Evolutionary conservation across 345 rosid genomes (phyloP), one percentile per base, ranked within the genome.

Genomic region (Populus davidiana): DNA sequence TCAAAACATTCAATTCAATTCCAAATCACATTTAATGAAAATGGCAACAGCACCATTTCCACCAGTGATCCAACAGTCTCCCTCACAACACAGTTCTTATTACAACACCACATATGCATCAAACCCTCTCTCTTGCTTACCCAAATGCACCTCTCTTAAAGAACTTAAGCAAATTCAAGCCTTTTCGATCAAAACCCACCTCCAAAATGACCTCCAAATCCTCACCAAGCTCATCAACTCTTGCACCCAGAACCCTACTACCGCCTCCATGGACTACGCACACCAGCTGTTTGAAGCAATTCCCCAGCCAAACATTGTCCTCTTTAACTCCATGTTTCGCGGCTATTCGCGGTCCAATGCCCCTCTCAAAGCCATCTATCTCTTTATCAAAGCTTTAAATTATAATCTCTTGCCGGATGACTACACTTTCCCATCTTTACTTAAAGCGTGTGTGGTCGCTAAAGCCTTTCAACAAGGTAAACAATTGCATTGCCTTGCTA

Each of bases 111-210:
- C 54, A 39, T 75, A 56, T 38, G 23, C 81, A 27, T 67, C 80
- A 21, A 78, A 75, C 75, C 90, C 89, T 1, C 84, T 83, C 41
- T 75, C 85, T 73, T 78, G 81, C 8, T 82, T 92, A 8, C 87
- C 89, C 76, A 87, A 70, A 31, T 90, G 93, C 87, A 78, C 67
- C 52, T 87, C 90, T 73, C 76, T 89, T 33, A 76, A 73, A 67
- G 89, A 88, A 84, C 82, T 91, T n/a, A 89, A 88, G 89, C 95
- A 91, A 80, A 80, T 92, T 73, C 97, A 94, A 16, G 92, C 89
- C 74, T 72, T 87, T 69, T 41, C 90, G 39, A 77, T 92, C 87
- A 94, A 92, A 87, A 81, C 92, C 79, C 82, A 86, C 25, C 86
- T 88, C 82, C 92, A 67, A 5, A 64, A 83, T 59, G 89, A 91